Conservation (phyloP, 257 asterid genomes). For the Nicotiana tabacum region DNA sequence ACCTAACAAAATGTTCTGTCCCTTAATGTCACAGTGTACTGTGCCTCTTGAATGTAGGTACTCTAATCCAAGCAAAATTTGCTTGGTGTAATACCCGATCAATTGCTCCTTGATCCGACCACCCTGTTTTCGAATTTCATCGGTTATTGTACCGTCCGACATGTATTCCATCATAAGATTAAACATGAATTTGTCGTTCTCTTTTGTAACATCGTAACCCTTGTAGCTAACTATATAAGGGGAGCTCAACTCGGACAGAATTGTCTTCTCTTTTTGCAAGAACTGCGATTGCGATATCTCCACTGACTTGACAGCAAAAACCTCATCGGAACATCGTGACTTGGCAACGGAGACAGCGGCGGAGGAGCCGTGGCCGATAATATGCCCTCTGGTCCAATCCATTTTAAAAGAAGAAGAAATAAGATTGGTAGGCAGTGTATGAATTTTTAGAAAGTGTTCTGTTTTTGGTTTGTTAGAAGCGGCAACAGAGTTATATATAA, state of each 20-base stretch:
- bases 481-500: not conserved
- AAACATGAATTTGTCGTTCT: slow-evolving; percentile 28
- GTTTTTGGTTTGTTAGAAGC: slow-evolving; percentile 16
- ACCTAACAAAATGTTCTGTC: slow-evolving; percentile 48
- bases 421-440: not conserved
- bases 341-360: slow-evolving; percentile 60
- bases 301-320: slow-evolving; percentile 62
- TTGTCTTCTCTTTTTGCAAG: slow-evolving; percentile 43
- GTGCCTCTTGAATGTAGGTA: slow-evolving; percentile 56
- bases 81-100: slow-evolving; percentile 32
- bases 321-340: slow-evolving; percentile 14
- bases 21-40: slow-evolving; percentile 79
- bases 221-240: slow-evolving; percentile 42
- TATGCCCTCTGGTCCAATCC: slow-evolving; percentile 74
- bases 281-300: slow-evolving; percentile 40
- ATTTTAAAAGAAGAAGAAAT: slow-evolving; percentile 17
- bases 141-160: slow-evolving; percentile 38
- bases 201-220: slow-evolving; percentile 42
- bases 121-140: slow-evolving; percentile 23
- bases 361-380: slow-evolving; percentile 63
- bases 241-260: slow-evolving; percentile 34
- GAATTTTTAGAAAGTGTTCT: not conserved
- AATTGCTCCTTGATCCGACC: slow-evolving; percentile 34
- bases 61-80: slow-evolving; percentile 45
- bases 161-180: slow-evolving; percentile 56